Base-by-base conservation (phyloP, 2,329 filamentous ascomycete species). In the Colletotrichum australisinense region DNA sequence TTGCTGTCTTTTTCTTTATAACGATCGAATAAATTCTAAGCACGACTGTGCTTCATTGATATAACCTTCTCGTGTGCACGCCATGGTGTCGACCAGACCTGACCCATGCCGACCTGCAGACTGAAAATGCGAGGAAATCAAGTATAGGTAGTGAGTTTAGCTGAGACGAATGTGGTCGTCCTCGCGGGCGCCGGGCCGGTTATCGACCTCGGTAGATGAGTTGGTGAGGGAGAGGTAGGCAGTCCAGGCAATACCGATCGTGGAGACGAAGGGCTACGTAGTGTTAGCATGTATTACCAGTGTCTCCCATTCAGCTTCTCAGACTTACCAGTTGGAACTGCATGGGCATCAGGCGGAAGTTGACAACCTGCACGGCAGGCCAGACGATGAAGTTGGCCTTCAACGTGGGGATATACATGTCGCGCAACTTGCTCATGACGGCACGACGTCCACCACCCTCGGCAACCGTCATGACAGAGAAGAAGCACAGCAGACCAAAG, bases 341-440 rank as follows among this genome's bases (percentile, higher is more conserved):
- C 66, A 98, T 93, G 16, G 97, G 97, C 88, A 99, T 95, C 77
- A 98, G 82, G 35, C 96, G 91, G 86, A 99, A 99, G 87, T 99
- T 99, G 85, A 99, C 90, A 75, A 98, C 92, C 85, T 99, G 97
- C 57, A 99, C 97, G 6, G 94, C 91, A 28, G 97, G 97, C 97
- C 97, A 99, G 28, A 99, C 90, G 78, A 97, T 87, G 79, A 93
- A 99, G 84, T 99, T 99, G 77, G 96, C 95, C 87, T 98, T 98
- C 77, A 99, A 87, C 9, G 97, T 96, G 16, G 96, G 95, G 71
- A 98, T 83, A 81, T 98, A 99, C 84, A 98, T 95, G 80, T 98
- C 96, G 79, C 93, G 90, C 78, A 99, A 92, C 87, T 99, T 99
- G 81, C 92, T 89, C 74, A 88, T 85, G 63, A 99, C 88, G 8